Evolutionary conservation across 768 basidiomycete genomes (phyloP).

Genomic region (Auricularia cornea): DNA sequence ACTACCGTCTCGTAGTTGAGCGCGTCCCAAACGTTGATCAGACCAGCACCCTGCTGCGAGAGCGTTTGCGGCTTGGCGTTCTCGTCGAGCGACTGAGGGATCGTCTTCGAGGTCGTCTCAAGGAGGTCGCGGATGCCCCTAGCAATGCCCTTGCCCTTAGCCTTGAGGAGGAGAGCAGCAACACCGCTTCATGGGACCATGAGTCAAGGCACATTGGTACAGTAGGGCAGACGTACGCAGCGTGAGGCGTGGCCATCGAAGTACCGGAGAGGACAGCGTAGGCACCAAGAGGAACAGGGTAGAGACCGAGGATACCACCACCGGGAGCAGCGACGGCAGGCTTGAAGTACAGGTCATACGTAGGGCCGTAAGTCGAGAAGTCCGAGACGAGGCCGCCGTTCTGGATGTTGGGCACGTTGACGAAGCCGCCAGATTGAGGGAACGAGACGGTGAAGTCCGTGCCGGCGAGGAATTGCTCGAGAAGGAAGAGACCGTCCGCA

Average conservation of each 20-base stretch:
- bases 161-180: constrained; percentile 3
- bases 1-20: constrained; percentile 19
- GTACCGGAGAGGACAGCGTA: constrained; percentile 10
- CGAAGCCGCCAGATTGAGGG: constrained; percentile 3
- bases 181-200: neutral
- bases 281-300: constrained; percentile 7
- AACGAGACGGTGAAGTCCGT: constrained; percentile 3
- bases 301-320: constrained; percentile 12
- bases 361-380: constrained; percentile 24
- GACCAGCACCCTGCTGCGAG: constrained; percentile 2
- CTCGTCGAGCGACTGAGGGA: neutral
- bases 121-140: constrained; percentile 4
- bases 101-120: constrained; percentile 1
- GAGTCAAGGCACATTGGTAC: too few relatives aligned
- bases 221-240: neutral
- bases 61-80: neutral
- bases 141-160: constrained; percentile 3
- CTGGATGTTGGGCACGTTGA: constrained; percentile 17
- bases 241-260: constrained; percentile 12
- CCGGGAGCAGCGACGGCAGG: constrained; percentile 13
- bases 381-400: constrained; percentile 19
- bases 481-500: constrained; percentile 6
- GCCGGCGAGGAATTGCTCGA: constrained; percentile 1
- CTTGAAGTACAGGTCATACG: constrained; percentile 21
- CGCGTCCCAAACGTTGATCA: constrained; percentile 16